Percentiles rank a stretch among this genome's conserved stretches.
Evolutionary conservation across 2,329 filamentous ascomycete genomes (phyloP).

Genomic region (Paraconiothyrium sp.): DNA sequence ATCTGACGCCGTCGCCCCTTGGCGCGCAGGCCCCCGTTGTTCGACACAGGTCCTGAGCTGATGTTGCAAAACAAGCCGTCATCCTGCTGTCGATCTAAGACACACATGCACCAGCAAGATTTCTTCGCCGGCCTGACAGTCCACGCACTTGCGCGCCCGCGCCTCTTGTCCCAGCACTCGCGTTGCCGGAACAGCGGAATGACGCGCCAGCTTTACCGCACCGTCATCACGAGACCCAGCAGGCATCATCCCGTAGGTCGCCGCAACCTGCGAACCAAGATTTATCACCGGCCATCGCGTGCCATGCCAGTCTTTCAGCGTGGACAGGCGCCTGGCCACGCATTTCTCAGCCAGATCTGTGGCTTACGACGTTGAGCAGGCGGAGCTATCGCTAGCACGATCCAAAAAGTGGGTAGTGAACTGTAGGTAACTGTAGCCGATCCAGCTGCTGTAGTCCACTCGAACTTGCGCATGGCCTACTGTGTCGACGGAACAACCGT

Average conservation of each 20-base stretch:
- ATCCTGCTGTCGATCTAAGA: not conserved
- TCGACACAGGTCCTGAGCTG: not conserved
- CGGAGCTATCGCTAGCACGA: slow-evolving; percentile 22
- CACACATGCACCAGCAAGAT: not conserved
- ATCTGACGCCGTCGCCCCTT: slow-evolving; percentile 18
- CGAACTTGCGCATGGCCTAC: not conserved
- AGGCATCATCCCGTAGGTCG: slow-evolving; percentile 30
- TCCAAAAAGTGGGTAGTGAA: slow-evolving; percentile 1
- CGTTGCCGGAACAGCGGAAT: slow-evolving; percentile 8
- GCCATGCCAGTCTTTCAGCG: slow-evolving; percentile 18
- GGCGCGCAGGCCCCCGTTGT: not conserved
- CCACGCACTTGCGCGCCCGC: not conserved
- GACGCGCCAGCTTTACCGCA: not conserved
- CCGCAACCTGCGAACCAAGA: slow-evolving; percentile 19
- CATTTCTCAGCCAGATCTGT: slow-evolving; percentile 25
- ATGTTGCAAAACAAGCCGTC: not conserved
- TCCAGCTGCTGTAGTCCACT: slow-evolving; percentile 1
- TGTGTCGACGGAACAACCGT: not conserved
- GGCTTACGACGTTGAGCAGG: slow-evolving; percentile 44
- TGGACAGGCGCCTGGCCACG: not conserved
- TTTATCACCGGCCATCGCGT: slow-evolving; percentile 16
- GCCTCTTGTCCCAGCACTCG: not conserved
- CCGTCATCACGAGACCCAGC: slow-evolving; percentile 18
- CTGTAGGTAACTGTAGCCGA: slow-evolving; percentile 8
- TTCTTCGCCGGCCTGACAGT: not conserved